A percentile compares a stretch with the other conserved stretches of the same genome.
Evolutionary conservation across 441 rosid genomes (phyloP).

Genomic region (Croton setiger): DNA sequence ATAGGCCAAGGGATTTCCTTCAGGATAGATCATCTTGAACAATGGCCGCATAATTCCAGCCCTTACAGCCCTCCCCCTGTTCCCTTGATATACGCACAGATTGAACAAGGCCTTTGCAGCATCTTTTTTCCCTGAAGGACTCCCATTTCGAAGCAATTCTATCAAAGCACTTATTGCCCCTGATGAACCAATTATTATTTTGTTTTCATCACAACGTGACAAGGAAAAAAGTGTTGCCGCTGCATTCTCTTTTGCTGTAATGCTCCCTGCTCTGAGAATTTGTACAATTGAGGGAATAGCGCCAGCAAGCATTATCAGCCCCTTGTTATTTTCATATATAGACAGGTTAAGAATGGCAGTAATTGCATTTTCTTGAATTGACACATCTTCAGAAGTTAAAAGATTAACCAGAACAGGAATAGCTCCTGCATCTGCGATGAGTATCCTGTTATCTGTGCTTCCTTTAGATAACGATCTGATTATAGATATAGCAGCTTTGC

Average conservation of each 20-base stretch:
- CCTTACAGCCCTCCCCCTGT: slow-evolving; percentile 82
- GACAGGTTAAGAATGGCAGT: slow-evolving; percentile 91
- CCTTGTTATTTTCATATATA: slow-evolving; percentile 72
- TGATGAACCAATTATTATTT: slow-evolving; percentile 84
- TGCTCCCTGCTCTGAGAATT: slow-evolving; percentile 77
- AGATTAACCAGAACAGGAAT: slow-evolving; percentile 70
- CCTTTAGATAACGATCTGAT: slow-evolving; percentile 74
- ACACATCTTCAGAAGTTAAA: slow-evolving; percentile 53
- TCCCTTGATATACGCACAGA: slow-evolving; percentile 75
- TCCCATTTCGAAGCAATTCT: slow-evolving; percentile 62
- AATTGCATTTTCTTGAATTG: slow-evolving; percentile 72
- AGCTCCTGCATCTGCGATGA: slow-evolving; percentile 85
- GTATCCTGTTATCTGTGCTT: slow-evolving; percentile 82
- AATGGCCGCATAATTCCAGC: slow-evolving; percentile 68
- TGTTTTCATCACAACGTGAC: slow-evolving; percentile 84
- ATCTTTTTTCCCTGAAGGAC: slow-evolving; percentile 80
- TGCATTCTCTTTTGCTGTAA: slow-evolving; percentile 83
- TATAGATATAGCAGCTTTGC: slow-evolving; percentile 60
- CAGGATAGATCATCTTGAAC: slow-evolving; percentile 59
- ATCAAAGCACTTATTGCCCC: slow-evolving; percentile 86
- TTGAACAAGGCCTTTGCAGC: slow-evolving; percentile 91
- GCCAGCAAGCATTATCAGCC: slow-evolving; percentile 80
- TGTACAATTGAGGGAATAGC: slow-evolving; percentile 83
- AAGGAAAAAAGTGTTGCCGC: slow-evolving; percentile 90
- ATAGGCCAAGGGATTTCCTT: slow-evolving; percentile 59